Evolutionary conservation across 129 eudicot species (phyloP).

Genomic region (Apium graveolens): DNA sequence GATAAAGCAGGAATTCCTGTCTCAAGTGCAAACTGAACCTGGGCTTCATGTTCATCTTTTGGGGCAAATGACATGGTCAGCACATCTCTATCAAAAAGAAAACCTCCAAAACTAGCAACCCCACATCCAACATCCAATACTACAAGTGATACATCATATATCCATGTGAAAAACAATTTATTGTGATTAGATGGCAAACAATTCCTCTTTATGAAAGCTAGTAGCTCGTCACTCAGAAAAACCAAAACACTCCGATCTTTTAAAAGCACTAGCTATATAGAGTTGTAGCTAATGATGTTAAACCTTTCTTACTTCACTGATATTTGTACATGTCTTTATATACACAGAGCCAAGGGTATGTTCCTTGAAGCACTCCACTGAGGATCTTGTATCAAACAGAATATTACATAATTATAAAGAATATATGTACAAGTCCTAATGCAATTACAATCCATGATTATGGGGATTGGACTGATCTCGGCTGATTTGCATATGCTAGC

Average conservation of each 20-base stretch:
- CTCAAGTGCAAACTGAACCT: conserved; percentile 11
- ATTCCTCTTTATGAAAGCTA: background rate
- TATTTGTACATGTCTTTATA: too few species aligned
- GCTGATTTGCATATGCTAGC: too few species aligned
- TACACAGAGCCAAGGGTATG: too few species aligned
- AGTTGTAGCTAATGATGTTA: background rate
- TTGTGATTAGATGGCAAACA: background rate
- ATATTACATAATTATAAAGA: too few species aligned
- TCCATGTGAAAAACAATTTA: background rate
- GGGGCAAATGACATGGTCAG: conserved; percentile 14
- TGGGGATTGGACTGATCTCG: too few species aligned
- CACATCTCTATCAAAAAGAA: conserved; percentile 12
- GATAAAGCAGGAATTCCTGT: conserved; percentile 10
- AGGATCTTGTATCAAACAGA: too few species aligned
- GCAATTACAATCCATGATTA: too few species aligned
- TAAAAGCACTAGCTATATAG: background rate
- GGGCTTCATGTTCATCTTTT: conserved; percentile 15
- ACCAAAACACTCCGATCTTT: background rate
- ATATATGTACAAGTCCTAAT: too few species aligned
- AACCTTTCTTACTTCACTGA: too few species aligned
- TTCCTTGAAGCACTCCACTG: too few species aligned
- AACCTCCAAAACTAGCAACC: conserved; percentile 15
- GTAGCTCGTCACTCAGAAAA: background rate
- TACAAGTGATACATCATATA: background rate
- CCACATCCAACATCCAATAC: conserved; percentile 15